phyloP scores from a whole-genome alignment of 1,284 basidiomycete species.

The Ganoderma lingzhi region DNA sequence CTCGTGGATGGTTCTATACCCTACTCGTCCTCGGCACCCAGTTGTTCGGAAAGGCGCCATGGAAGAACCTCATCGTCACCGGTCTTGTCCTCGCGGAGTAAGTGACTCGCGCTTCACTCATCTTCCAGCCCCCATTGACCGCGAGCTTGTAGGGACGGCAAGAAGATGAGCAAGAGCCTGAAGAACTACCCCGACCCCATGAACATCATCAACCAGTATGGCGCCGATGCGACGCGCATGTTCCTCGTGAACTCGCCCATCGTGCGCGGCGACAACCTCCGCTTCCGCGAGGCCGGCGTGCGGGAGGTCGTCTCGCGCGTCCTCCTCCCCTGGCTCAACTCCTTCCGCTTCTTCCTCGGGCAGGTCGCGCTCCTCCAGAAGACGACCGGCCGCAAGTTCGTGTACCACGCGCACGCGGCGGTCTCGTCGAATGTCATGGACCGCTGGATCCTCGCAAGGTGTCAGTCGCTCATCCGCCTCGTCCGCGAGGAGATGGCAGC shows the following conservation, averaged over 20 bases:
- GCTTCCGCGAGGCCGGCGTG: slow-evolving; percentile 98
- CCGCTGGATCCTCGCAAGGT: slow-evolving; percentile 96
- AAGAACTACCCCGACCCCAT: slow-evolving; percentile 99
- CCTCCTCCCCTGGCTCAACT: slow-evolving; percentile 98
- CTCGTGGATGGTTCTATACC: slow-evolving; percentile 99
- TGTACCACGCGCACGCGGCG: slow-evolving; percentile 89
- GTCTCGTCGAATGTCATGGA: slow-evolving; percentile 97
- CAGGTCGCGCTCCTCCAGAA: slow-evolving; percentile 93
- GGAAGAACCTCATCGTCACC: slow-evolving; percentile 98
- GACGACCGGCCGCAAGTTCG: slow-evolving; percentile 81
- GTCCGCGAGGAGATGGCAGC: slow-evolving; percentile 96
- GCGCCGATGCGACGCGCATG: slow-evolving; percentile 97
- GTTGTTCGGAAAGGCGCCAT: slow-evolving; percentile 92
- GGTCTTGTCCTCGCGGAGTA: slow-evolving; percentile 95
- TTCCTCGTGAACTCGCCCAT: slow-evolving; percentile 99
- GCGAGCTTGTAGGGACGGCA: slow-evolving; percentile 77
- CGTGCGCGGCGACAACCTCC: slow-evolving; percentile 96
- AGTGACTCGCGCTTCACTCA: slow-evolving; percentile 40
- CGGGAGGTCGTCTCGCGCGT: slow-evolving; percentile 96
- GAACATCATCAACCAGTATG: slow-evolving; percentile 90
- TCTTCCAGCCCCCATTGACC: slow-evolving; percentile 12
- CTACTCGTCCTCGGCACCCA: slow-evolving; percentile 95
- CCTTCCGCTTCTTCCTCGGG: slow-evolving; percentile 99
- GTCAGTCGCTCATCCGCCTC: slow-evolving; percentile 94
- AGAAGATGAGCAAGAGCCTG: slow-evolving; percentile 99